Evolutionary conservation across 2,329 filamentous ascomycete genomes (phyloP), one percentile per base, ranked within the genome.

Genomic region (Knoxdaviesia proteae): DNA sequence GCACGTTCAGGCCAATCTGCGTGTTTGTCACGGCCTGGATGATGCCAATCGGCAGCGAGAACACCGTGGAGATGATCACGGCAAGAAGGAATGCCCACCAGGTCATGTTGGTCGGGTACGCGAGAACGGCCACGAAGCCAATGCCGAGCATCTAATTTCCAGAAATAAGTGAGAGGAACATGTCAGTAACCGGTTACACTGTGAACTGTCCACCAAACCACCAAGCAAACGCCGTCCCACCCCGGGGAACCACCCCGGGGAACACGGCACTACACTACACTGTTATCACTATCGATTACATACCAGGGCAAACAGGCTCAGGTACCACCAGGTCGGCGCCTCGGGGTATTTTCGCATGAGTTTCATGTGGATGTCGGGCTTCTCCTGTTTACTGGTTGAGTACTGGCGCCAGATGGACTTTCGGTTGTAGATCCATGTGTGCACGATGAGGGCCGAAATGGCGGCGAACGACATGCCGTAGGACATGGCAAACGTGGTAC

Each of bases 1-100:
- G 61, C 31, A 86, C 78, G 47, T 84, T 84, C 34, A 84, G 61
- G 2, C 77, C 77, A 35, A 83, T 75, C 60, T 81, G 62, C 54
- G 78, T 77, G 52, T 81, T 75, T 4, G 79, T 80, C 5, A 77
- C 65, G 35, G 77, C 80, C 51, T 80, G 69, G 34, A 84, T 72
- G 45, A 83, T 80, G 36, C 74, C 74, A 39, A 77, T 76, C 0
- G 78, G 78, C 8, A 83, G 57, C 6, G 75, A 63, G 54, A 80
- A 83, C 6, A 65, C 57, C 44, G 73, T 69, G 0, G 77, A 71
- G 45, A 84, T 75, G 42, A 67, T 58, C 4, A 84, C 65, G 3
- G 78, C 67, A 5, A 84, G 56, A 38, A 84, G 55, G 49, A 83
- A 82, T 0, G 73, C 72, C 79, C 79, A 84, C 77, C 77, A 82